Evolutionary conservation across 805 yeast genomes (phyloP).

Genomic region (Wickerhamiella australiensis): DNA sequence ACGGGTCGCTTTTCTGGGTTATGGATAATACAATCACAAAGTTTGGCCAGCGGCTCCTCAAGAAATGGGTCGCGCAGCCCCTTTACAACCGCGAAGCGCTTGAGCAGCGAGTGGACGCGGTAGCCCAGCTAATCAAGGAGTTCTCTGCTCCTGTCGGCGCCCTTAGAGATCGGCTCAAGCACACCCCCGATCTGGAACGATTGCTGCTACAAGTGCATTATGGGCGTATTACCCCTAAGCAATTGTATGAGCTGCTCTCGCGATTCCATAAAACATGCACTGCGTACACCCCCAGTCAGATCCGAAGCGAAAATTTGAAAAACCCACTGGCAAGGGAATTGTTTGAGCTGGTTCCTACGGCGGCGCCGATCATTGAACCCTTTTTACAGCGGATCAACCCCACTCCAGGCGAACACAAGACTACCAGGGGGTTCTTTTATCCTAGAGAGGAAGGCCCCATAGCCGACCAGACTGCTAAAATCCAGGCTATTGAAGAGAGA

Average conservation of each 20-base stretch:
- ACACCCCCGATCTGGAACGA: constrained; percentile 46
- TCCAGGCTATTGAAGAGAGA: constrained; percentile 35
- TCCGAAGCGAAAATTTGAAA: constrained; percentile 22
- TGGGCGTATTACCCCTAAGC: constrained; percentile 45
- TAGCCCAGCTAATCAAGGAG: constrained; percentile 33
- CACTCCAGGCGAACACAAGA: constrained; percentile 22
- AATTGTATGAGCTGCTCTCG: constrained; percentile 43
- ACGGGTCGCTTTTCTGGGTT: constrained; percentile 70
- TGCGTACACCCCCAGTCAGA: constrained; percentile 19
- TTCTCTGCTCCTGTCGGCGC: constrained; percentile 22
- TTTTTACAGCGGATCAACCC: constrained; percentile 22
- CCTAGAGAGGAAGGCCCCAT: constrained; percentile 11
- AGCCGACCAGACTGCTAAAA: constrained; percentile 27
- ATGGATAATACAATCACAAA: constrained; percentile 69
- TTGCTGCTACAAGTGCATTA: constrained; percentile 49
- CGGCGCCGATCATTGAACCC: constrained; percentile 25
- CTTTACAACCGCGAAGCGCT: constrained; percentile 43
- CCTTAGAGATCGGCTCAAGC: constrained; percentile 24
- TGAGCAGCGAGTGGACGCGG: constrained; percentile 50
- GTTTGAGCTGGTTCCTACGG: constrained; percentile 31
- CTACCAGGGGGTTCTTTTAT: constrained; percentile 6
- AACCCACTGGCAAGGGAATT: constrained; percentile 32
- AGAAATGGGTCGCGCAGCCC: constrained; percentile 68
- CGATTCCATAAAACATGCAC: constrained; percentile 30
- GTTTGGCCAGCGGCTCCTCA: constrained; percentile 58